These are phyloP conservation scores for Helianthus annuus DNA, from an alignment of 129 eudicot species.

Conservation along the genomic window HanXRQr2.0-SUNRISE NC_035435.2:173172312-173172811, in stretches of 20 bases:
- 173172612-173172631: slow-evolving; percentile 76
- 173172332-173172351: slow-evolving; percentile 76
- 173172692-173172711: not conserved
- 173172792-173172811: not conserved
- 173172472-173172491: not conserved
- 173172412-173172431: slow-evolving; percentile 9
- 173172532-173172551: slow-evolving; percentile 67
- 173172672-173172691: not conserved
- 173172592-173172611: slow-evolving; percentile 75
- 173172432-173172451: not conserved
- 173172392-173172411: slow-evolving; percentile 74
- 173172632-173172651: slow-evolving; percentile 39
- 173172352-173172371: slow-evolving; percentile 73
- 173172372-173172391: slow-evolving; percentile 66
- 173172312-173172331: slow-evolving; percentile 71
- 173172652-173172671: not conserved
- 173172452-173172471: not conserved
- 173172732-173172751: not conserved
- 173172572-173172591: slow-evolving; percentile 58
- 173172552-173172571: slow-evolving; percentile 59
- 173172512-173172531: slow-evolving; percentile 64
- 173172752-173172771: not conserved
- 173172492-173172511: not conserved
- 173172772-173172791: not conserved
- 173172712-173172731: not conserved